Base-by-base conservation (phyloP, 1,139 yeast genomes). In the Saccharomycopsis hybrid region DNA sequence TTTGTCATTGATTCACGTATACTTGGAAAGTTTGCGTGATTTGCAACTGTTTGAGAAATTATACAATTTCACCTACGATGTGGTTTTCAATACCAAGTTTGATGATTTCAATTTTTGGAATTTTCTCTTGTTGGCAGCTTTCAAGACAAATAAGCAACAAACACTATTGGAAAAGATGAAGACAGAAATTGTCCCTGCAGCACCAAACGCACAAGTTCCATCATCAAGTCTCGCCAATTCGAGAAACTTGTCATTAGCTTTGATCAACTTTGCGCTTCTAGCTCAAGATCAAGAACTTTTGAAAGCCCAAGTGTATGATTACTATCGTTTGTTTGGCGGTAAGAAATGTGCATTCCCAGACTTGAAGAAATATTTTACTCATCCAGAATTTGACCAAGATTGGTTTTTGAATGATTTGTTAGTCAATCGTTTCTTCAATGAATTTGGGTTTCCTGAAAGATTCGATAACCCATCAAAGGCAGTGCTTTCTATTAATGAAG, bases 51-150 rank as follows among this genome's bases (percentile, higher is more conserved):
- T 77, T 77, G 62, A 63, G 0, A 56, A 56, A 5, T 62, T 84
- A n/a, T 65, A 58, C 50, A 57, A 63, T 0, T 70, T 66, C 51
- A 57, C 72, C 35, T 40, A 59, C 1, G 53, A 61, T 1, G 66
- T 75, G n/a, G 58, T 80, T 8, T 66, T 73, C 32, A 67, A 66
- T 2, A 66, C 71, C 40, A 63, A 68, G 3, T 73, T 78, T 50
- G 79, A 82, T 57, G 86, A 81, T 60, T 80, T 74, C 65, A 74
- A 77, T 56, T 73, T 82, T 9, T 81, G 86, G 87, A 74, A 72
- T 50, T 61, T 67, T 36, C 65, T 75, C 51, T 70, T 82, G 31
- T 62, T 66, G 44, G 69, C 89, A 1, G 72, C 73, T 0, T 57
- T 64, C 8, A 57, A 71, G 35, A 54, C 72, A 27, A 64, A 60